A percentile compares a stretch with the other conserved stretches of the same genome.
Evolutionary conservation across 331 rosid genomes (phyloP).

Genomic region (Arachis monticola): DNA sequence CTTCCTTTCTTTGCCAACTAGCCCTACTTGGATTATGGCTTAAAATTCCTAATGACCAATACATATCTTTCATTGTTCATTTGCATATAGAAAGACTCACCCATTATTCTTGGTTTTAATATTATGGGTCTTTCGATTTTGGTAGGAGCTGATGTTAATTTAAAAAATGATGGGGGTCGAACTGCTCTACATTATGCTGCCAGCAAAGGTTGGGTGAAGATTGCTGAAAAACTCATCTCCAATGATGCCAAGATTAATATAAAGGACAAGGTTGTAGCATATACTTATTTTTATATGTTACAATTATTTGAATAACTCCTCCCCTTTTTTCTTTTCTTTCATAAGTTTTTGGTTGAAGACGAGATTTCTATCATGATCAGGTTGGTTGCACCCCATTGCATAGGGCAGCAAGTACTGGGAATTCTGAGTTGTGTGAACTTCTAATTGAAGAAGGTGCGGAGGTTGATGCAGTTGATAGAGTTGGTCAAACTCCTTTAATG

Average conservation of each 20-base stretch:
- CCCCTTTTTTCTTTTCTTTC: neutral
- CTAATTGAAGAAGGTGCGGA: slow-evolving; percentile 97
- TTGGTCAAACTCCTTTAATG: slow-evolving; percentile 93
- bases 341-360: slow-evolving; percentile 20
- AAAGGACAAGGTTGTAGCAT: slow-evolving; percentile 77
- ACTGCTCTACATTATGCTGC: slow-evolving; percentile 95
- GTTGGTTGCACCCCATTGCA: slow-evolving; percentile 96
- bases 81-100: slow-evolving; percentile 17
- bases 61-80: slow-evolving; percentile 15
- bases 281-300: slow-evolving; percentile 25
- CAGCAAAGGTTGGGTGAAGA: slow-evolving; percentile 85
- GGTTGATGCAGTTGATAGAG: slow-evolving; percentile 73
- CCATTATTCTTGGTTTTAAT: slow-evolving; percentile 13
- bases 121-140: slow-evolving; percentile 31
- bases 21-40: neutral
- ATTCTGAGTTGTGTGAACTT: slow-evolving; percentile 79
- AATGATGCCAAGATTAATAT: slow-evolving; percentile 73
- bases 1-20: neutral
- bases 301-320: slow-evolving; percentile 10
- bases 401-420: slow-evolving; percentile 93
- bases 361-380: slow-evolving; percentile 46
- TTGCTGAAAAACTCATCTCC: slow-evolving; percentile 75
- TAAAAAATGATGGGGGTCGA: slow-evolving; percentile 77
- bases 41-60: neutral
- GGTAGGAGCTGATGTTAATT: slow-evolving; percentile 83